Evolutionary conservation across 2,329 filamentous ascomycete genomes (phyloP).

Genomic region (Leptographium lundbergii): DNA sequence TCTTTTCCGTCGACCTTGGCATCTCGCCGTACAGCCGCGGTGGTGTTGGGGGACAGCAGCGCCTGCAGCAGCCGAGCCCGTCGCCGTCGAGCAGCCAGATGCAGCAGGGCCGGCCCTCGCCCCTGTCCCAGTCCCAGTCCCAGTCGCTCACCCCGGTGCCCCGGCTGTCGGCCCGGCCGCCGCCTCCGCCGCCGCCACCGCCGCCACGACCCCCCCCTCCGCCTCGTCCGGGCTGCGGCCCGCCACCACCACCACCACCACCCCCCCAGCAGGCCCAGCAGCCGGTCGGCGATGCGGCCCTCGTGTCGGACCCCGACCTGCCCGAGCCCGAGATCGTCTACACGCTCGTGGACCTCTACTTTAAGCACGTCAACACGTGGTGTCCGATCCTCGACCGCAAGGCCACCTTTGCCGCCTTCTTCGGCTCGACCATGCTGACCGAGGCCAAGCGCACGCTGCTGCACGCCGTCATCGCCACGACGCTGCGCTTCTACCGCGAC

Average conservation of each 20-base stretch:
- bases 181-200: too few relatives aligned
- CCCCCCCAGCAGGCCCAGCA: background rate
- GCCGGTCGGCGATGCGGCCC: conserved; percentile 27
- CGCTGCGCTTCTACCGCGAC: conserved; percentile 72
- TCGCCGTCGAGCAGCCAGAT: too few relatives aligned
- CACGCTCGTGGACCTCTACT: conserved; percentile 61
- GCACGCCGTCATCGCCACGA: conserved; percentile 80
- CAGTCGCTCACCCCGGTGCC: background rate
- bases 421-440: conserved; percentile 62
- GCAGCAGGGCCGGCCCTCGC: background rate
- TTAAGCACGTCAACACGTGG: conserved; percentile 71
- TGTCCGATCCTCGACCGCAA: conserved; percentile 81
- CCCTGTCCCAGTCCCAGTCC: background rate
- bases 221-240: too few relatives aligned
- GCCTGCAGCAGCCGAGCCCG: background rate
- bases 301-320: conserved; percentile 49
- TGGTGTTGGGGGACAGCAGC: too few relatives aligned
- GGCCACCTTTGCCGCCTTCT: conserved; percentile 68
- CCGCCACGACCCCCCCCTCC: too few relatives aligned
- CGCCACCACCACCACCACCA: background rate
- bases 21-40: background rate
- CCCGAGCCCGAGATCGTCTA: conserved; percentile 66
- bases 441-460: conserved; percentile 73
- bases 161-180: background rate
- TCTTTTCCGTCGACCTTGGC: background rate